Percentiles rank a stretch among this genome's conserved stretches.
Evolutionary conservation across 176 grass and related monocot genomes (phyloP).

Genomic region (Triticum monococcum): DNA sequence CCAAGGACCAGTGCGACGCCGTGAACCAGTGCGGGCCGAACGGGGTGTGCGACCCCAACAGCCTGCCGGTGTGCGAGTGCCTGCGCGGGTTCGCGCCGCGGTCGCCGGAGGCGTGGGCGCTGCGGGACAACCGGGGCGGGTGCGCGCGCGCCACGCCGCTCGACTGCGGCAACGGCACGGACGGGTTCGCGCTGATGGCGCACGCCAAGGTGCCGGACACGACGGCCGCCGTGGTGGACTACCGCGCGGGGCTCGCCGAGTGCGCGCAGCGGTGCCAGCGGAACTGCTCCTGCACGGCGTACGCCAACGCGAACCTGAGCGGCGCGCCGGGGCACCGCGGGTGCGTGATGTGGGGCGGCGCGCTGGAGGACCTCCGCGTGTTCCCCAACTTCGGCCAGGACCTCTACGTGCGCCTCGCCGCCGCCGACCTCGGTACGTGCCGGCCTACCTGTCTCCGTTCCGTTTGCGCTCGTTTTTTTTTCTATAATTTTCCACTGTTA

Average conservation of each 20-base stretch:
- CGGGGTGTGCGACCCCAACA: constrained; percentile 40
- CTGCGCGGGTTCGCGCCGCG: constrained; percentile 45
- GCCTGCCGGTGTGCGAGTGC: constrained; percentile 38
- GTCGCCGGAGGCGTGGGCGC: constrained; percentile 37
- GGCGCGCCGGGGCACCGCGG: constrained; percentile 33
- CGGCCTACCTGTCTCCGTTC: background rate
- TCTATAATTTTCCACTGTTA: too few species aligned
- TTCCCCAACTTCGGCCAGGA: constrained; percentile 46
- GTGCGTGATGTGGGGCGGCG: constrained; percentile 59
- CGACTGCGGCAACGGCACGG: constrained; percentile 42
- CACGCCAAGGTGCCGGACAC: constrained; percentile 64
- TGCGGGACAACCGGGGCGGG: constrained; percentile 26
- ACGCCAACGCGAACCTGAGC: constrained; percentile 45
- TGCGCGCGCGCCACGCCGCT: constrained; percentile 45
- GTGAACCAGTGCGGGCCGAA: constrained; percentile 40
- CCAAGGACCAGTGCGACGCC: constrained; percentile 61
- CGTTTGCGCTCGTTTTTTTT: too few species aligned
- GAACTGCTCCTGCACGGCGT: constrained; percentile 67
- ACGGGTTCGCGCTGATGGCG: constrained; percentile 43
- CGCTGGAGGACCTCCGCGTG: constrained; percentile 42
- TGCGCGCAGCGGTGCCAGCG: constrained; percentile 44
- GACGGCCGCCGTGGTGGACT: constrained; percentile 22
- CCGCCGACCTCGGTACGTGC: constrained; percentile 53
- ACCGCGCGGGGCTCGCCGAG: background rate
- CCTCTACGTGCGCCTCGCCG: constrained; percentile 57